Percentiles rank a stretch among this genome's conserved stretches.
Conservation (phyloP, 2,329 filamentous ascomycete species). For the Aquanectria penicillioides region DNA sequence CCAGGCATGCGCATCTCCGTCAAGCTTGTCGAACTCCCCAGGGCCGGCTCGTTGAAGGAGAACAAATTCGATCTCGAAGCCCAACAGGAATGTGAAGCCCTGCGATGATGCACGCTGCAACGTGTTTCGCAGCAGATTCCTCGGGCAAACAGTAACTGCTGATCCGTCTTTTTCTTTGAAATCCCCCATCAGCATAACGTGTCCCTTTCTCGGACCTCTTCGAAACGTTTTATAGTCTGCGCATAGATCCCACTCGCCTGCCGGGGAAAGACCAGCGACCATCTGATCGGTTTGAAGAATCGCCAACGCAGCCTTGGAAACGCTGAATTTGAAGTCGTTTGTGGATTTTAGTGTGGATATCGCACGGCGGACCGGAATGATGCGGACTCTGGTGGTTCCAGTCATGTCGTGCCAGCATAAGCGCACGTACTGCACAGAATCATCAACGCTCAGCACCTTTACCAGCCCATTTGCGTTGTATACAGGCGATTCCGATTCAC, state of each 20-base stretch:
- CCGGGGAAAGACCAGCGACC: conserved; percentile 63
- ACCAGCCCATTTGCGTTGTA: conserved; percentile 29
- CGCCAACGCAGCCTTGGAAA: conserved; percentile 72
- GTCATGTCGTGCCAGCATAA: conserved; percentile 84
- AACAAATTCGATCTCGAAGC: conserved; percentile 85
- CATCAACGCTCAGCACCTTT: conserved; percentile 58
- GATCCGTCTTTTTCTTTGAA: conserved; percentile 69
- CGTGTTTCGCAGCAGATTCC: conserved; percentile 67
- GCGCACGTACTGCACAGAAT: conserved; percentile 71
- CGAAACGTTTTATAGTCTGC: conserved; percentile 73
- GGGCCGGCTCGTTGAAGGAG: conserved; percentile 64
- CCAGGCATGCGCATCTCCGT: conserved; percentile 76
- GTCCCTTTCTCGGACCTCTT: conserved; percentile 65
- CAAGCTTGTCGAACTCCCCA: conserved; percentile 51
- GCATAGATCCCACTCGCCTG: conserved; percentile 73
- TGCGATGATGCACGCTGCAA: conserved; percentile 61
- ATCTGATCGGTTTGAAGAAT: conserved; percentile 74
- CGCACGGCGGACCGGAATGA: conserved; percentile 72
- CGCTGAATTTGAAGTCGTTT: conserved; percentile 61
- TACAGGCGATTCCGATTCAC: conserved; percentile 6
- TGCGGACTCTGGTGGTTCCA: conserved; percentile 70
- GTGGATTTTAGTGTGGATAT: conserved; percentile 55
- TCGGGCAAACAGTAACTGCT: conserved; percentile 68
- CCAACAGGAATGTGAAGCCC: conserved; percentile 70
- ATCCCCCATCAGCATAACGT: conserved; percentile 73